Conservation (phyloP, 805 yeast genomes). For the Metschnikowia arizonensis region DNA sequence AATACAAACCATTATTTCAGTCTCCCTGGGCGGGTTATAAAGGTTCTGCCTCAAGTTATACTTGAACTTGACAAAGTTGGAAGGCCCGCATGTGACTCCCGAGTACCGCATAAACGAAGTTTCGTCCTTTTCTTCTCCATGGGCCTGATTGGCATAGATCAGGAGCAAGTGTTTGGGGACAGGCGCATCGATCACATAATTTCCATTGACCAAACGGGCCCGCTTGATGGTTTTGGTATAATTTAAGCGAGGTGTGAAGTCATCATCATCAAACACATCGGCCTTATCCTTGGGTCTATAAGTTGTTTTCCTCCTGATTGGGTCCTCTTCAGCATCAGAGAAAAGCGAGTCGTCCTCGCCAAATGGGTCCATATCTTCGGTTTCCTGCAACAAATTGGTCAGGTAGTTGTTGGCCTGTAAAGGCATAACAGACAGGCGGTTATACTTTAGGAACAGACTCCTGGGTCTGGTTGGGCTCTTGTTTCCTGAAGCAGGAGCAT, state of each 20-base stretch:
- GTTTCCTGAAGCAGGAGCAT: neutral
- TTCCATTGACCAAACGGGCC: constrained; percentile 53
- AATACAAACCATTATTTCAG: constrained; percentile 80
- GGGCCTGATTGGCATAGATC: constrained; percentile 23
- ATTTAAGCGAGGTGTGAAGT: constrained; percentile 37
- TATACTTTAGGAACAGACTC: neutral
- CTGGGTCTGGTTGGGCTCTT: neutral
- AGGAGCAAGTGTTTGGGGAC: constrained; percentile 36
- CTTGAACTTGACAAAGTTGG: constrained; percentile 53
- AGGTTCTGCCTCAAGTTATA: constrained; percentile 82
- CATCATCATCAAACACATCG: constrained; percentile 29
- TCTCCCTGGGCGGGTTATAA: constrained; percentile 71
- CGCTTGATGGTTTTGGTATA: constrained; percentile 41
- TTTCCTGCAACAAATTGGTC: constrained; percentile 39
- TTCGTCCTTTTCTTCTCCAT: constrained; percentile 36
- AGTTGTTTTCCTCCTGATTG: constrained; percentile 27
- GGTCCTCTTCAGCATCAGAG: constrained; percentile 35
- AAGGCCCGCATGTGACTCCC: constrained; percentile 91
- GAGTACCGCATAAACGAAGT: constrained; percentile 88
- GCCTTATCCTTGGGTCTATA: constrained; percentile 15
- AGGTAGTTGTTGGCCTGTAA: constrained; percentile 28
- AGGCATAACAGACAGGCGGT: constrained; percentile 10
- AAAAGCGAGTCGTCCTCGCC: constrained; percentile 43
- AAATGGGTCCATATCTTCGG: constrained; percentile 38
- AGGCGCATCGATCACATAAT: constrained; percentile 43